Conservation (phyloP, 164 flowering plant genomes). For the Buxus sempervirens region DNA sequence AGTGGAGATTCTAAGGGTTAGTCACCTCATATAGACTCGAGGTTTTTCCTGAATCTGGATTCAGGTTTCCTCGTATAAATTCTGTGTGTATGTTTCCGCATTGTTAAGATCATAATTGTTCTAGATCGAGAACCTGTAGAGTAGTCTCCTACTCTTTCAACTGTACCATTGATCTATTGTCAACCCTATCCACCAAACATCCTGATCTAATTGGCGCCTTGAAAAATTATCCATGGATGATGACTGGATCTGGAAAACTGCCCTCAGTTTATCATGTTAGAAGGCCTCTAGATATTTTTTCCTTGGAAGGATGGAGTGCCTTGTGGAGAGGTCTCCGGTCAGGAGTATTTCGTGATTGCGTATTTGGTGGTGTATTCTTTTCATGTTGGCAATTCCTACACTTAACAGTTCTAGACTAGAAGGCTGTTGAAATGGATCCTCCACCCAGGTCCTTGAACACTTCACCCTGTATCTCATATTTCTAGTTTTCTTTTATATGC, state of each 20-base stretch:
- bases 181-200: slow-evolving; percentile 51
- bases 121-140: no score
- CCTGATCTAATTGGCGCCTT: slow-evolving; percentile 54
- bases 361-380: slow-evolving; percentile 83
- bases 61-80: no score
- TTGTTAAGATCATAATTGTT: no score
- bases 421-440: slow-evolving; percentile 75
- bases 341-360: slow-evolving; percentile 71
- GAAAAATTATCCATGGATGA: slow-evolving; percentile 87
- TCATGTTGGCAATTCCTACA: slow-evolving; percentile 84
- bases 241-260: slow-evolving; percentile 87
- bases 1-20: no score
- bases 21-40: no score
- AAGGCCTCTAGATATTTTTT: slow-evolving; percentile 45
- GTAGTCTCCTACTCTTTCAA: no score
- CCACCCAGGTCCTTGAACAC: slow-evolving; percentile 51
- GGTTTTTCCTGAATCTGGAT: no score
- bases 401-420: slow-evolving; percentile 74
- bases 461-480: neutral
- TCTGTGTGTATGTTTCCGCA: no score
- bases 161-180: slow-evolving; percentile 56
- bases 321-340: slow-evolving; percentile 80
- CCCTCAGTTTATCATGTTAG: slow-evolving; percentile 63
- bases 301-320: slow-evolving; percentile 81
- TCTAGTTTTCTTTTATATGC: neutral